Evolutionary conservation across 768 basidiomycete genomes (phyloP).

Genomic region (Cystofilobasidium ferigula): DNA sequence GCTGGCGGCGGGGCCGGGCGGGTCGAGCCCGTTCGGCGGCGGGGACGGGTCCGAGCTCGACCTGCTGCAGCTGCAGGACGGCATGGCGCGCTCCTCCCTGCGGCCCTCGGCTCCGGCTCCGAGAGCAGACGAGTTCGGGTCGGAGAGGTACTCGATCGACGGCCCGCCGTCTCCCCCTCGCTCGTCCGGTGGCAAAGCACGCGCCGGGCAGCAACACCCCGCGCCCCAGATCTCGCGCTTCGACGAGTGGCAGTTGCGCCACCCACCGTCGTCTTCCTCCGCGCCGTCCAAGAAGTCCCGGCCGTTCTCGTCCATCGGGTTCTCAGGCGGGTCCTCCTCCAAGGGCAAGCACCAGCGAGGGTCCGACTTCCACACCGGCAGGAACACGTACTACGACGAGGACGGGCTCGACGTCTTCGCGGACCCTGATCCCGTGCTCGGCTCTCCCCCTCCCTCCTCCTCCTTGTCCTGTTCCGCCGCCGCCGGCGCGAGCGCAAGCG

Average conservation of each 20-base stretch:
- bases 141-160: not conserved
- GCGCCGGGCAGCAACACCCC: too few relatives aligned
- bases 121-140: not conserved
- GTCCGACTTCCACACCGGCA: not conserved
- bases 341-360: not conserved
- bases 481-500: too few relatives aligned
- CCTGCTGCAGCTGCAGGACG: not conserved
- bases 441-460: not conserved
- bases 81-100: not conserved
- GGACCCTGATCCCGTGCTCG: not conserved
- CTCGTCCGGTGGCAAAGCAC: not conserved
- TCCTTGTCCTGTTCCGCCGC: too few relatives aligned
- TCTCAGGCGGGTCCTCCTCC: conserved; percentile 2
- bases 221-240: not conserved
- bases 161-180: not conserved
- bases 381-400: not conserved
- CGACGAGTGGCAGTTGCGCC: not conserved
- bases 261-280: not conserved
- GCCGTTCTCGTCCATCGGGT: conserved; percentile 9
- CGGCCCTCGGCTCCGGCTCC: not conserved
- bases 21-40: too few relatives aligned
- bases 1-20: not conserved
- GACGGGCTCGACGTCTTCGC: not conserved
- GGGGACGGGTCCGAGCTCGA: not conserved
- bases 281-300: not conserved